Conservation (phyloP, 257 asterid genomes). For the Henckelia pumila region DNA sequence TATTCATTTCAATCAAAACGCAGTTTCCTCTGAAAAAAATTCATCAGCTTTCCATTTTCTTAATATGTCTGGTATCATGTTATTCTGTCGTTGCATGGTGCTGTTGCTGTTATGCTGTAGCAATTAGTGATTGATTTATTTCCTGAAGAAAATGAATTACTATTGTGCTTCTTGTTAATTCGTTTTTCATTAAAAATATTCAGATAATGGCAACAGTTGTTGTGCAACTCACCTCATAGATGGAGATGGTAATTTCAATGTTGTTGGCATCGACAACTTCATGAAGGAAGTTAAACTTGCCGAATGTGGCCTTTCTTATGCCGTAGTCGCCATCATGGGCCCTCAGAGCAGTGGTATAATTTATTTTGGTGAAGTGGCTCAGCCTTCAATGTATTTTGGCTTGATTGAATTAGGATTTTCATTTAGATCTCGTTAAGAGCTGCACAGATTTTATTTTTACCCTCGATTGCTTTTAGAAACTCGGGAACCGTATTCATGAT, state of each 20-base stretch:
- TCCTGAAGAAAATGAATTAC: conserved; percentile 3
- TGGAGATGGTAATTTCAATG: conserved; percentile 84
- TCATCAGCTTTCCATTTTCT: too few relatives aligned
- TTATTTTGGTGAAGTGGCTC: conserved; percentile 15
- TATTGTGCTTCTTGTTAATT: conserved; percentile 20
- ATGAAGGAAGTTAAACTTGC: conserved; percentile 65
- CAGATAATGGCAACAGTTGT: conserved; percentile 57
- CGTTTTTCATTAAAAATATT: conserved; percentile 20
- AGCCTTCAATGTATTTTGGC: not conserved
- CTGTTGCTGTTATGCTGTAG: too few relatives aligned
- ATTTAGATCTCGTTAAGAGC: not conserved
- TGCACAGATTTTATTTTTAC: not conserved
- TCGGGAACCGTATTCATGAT: conserved; percentile 8
- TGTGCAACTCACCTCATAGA: conserved; percentile 91
- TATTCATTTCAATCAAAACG: conserved; percentile 9
- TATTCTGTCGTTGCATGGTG: conserved; percentile 5
- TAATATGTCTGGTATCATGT: too few relatives aligned
- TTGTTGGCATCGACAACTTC: conserved; percentile 53
- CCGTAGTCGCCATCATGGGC: conserved; percentile 82
- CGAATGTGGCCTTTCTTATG: conserved; percentile 71
- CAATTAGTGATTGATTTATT: too few relatives aligned
- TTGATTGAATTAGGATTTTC: conserved; percentile 12
- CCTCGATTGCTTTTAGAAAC: not conserved
- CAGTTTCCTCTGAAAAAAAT: too few relatives aligned
- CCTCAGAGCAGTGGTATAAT: conserved; percentile 84